Evolutionary conservation across 495 filamentous ascomycete species (phyloP), one percentile per base, ranked within the genome.

Genomic region (Aspergillus funiculosus): DNA sequence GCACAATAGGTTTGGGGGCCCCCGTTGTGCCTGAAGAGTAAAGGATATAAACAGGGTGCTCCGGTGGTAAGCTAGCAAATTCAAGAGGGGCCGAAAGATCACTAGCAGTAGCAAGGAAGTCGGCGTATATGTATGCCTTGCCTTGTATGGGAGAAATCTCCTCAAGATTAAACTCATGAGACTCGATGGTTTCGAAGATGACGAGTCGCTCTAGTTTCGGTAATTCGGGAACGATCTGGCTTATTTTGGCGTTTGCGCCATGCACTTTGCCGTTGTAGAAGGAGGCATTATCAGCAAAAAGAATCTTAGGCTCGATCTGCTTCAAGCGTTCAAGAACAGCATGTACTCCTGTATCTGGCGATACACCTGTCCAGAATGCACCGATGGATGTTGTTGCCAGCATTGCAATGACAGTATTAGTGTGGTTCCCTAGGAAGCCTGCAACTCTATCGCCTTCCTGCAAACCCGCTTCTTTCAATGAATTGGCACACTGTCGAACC

Each of bases 11-110:
- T 54, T 95, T 95, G 0, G 89, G 89, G 18, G 89, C 81, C 2
- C 88, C 89, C 1, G 89, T 95, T 0, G 89, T 95, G 9, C 89
- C 89, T 7, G 81, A 86, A 2, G 84, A 89, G 57, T 90, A 95
- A 15, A 95, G 67, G 22, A 95, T 86, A 51, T 94, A 95, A 5
- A 95, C 79, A 0, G 89, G 89, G 61, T 94, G 85, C 34, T 90
- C 82, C 8, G 91, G 79, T 6, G 74, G 71, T 11, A 98, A 73
- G 58, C 87, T 85, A 46, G 73, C 72, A 62, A 95, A 96, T 46
- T 68, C 64, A 10, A 86, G 66, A 19, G 72, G 62, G 3, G 67
- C 60, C 27, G 68, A 66, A 21, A 68, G 59, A 20, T 77, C 56
- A 14, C 39, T 60, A 36, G 69, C 66, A 6, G 57, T 54, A 27